A percentile compares a stretch with the other conserved stretches of the same genome.
Evolutionary conservation across 495 filamentous ascomycete genomes (phyloP).

Genomic region (Cairneyella variabilis): DNA sequence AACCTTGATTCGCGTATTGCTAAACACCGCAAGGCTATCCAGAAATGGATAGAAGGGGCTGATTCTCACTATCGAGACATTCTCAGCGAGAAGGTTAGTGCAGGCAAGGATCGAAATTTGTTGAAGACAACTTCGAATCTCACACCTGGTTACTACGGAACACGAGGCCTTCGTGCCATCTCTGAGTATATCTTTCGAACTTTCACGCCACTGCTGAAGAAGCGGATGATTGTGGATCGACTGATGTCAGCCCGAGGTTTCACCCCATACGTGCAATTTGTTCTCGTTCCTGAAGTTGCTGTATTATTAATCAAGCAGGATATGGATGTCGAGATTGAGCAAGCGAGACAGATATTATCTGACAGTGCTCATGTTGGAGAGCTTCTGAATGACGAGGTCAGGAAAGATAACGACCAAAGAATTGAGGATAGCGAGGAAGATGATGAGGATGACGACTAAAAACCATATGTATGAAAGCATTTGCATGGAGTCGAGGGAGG

Average conservation of each 20-base stretch:
- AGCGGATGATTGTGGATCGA: constrained; percentile 59
- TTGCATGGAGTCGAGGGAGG: background rate
- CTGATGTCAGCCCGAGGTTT: constrained; percentile 68
- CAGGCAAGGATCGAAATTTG: constrained; percentile 58
- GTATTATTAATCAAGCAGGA: constrained; percentile 79
- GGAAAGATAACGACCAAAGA: constrained; percentile 53
- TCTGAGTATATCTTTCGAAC: constrained; percentile 59
- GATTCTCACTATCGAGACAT: constrained; percentile 59
- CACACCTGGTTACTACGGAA: constrained; percentile 83
- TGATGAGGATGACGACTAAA: constrained; percentile 8
- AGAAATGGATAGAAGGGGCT: constrained; percentile 53
- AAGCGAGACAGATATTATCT: constrained; percentile 63
- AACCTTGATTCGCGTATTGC: constrained; percentile 59
- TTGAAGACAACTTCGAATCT: constrained; percentile 39
- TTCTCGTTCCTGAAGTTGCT: constrained; percentile 83
- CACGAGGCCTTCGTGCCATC: constrained; percentile 63
- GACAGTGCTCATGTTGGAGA: constrained; percentile 79
- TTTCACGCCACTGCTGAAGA: constrained; percentile 59
- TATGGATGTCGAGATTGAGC: constrained; percentile 61
- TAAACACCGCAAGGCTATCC: constrained; percentile 50
- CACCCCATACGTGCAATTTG: constrained; percentile 73
- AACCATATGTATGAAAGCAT: background rate
- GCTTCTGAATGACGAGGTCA: constrained; percentile 63
- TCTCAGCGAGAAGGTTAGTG: constrained; percentile 53
- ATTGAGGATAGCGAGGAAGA: constrained; percentile 36